Evolutionary conservation across 176 grass and related monocot species (phyloP), one percentile per base, ranked within the genome.

Genomic region (Urochloa ruziziensis): DNA sequence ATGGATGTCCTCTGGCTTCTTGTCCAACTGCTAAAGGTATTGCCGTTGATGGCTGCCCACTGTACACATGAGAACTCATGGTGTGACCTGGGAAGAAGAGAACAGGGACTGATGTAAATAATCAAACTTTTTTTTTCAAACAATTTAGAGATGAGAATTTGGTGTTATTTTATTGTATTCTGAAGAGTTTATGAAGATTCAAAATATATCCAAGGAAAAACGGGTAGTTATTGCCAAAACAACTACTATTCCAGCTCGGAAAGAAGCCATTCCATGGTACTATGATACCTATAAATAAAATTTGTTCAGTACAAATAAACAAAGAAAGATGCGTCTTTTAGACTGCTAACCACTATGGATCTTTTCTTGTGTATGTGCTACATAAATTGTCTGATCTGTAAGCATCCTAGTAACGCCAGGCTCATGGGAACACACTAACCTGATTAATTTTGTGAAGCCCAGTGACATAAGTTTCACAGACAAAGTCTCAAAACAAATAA

Each of bases 11-110:
- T 27, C 74, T 98, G 16, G 91, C 93, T 42, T 88, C 87, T 67
- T 98, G 93, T 88, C 96, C 96, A 16, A 93, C 93, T 27, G 93
- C 89, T 1, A 91, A 93, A 64, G 93, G 93, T 70, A 59, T 98
- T 40, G 44, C 81, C 19, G 82, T 98, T 0, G 87, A 95, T 10
- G 96, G 93, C 11, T 98, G 93, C 54, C 93, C 93, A 30, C 82
- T 93, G 51, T 90, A 89, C 68, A 82, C 43, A 74, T 79, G 70
- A 73, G 43, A 73, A 49, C 27, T 29, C 44, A 73, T 49, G 70
- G 43, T 29, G 6, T 30, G 43, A 72, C 64, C 54, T 57, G 35
- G 48, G 23, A 10, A 70, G 36, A 77, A 54, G 8, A 68, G 47
- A 82, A 75, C 3, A 28, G 15, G 18, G 39, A 24, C 6, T 24